Evolutionary conservation across 2,329 filamentous ascomycete genomes (phyloP).

Genomic region (Aspergillus persii): DNA sequence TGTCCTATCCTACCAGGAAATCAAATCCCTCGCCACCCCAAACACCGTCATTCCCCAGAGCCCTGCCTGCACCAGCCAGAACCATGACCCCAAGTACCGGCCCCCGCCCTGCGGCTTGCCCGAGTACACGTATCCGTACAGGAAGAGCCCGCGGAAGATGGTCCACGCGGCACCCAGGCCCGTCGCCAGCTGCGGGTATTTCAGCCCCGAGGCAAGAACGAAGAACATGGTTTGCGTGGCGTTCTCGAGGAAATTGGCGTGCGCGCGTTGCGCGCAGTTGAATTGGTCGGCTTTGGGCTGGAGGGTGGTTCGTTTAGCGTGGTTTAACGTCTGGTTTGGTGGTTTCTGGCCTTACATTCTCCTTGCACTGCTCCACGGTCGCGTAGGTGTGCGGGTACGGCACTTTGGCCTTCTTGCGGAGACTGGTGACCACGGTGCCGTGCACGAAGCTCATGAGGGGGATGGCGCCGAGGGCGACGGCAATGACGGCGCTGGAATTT

Average conservation of each 20-base stretch:
- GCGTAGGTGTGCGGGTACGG: slow-evolving; percentile 61
- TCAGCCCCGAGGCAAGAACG: slow-evolving; percentile 54
- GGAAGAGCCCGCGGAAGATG: slow-evolving; percentile 49
- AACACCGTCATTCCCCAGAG: slow-evolving; percentile 41
- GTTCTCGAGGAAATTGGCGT: slow-evolving; percentile 62
- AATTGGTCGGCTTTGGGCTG: slow-evolving; percentile 46
- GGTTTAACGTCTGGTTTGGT: too few species aligned
- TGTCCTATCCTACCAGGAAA: slow-evolving; percentile 17
- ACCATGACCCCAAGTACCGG: slow-evolving; percentile 32
- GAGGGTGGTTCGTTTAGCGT: neutral
- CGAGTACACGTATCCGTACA: slow-evolving; percentile 46
- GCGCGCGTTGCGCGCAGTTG: slow-evolving; percentile 56
- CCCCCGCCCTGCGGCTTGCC: slow-evolving; percentile 39
- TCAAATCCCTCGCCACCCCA: slow-evolving; percentile 33
- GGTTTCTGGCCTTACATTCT: slow-evolving; percentile 34
- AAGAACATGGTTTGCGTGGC: slow-evolving; percentile 50
- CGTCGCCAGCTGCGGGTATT: slow-evolving; percentile 50
- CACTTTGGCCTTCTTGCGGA: slow-evolving; percentile 54
- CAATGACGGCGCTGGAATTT: slow-evolving; percentile 52
- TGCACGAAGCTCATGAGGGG: slow-evolving; percentile 54
- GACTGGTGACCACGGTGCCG: slow-evolving; percentile 42
- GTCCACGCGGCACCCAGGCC: slow-evolving; percentile 52
- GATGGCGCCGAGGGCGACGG: slow-evolving; percentile 54
- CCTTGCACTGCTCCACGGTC: slow-evolving; percentile 52
- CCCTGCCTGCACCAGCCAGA: slow-evolving; percentile 41